Percentiles rank a stretch among this genome's conserved stretches.
These are phyloP conservation scores for Arxiozyma slooffiae DNA, from an alignment of 1,139 yeast species.

Conservation along the genomic window DNA sequence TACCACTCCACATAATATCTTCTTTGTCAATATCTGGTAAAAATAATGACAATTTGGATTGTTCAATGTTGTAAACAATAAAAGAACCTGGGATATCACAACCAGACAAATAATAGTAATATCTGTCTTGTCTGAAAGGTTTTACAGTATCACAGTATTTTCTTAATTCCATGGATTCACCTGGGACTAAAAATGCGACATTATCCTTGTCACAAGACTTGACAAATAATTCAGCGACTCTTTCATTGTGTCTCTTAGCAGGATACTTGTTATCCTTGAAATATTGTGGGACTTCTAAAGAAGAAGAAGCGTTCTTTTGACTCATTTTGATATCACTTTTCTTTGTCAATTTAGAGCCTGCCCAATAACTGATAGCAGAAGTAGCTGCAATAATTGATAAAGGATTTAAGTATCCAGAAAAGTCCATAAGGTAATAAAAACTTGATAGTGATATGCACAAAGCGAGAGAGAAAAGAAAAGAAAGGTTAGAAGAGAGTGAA, in stretches of 20 bases:
- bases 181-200: slow-evolving; percentile 49
- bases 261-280: slow-evolving; percentile 44
- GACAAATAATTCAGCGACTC: slow-evolving; percentile 5
- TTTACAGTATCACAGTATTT: slow-evolving; percentile 74
- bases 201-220: not conserved
- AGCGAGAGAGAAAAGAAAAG: not conserved
- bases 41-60: slow-evolving; percentile 57
- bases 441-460: not conserved
- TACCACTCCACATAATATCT: slow-evolving; percentile 94
- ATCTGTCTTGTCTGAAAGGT: slow-evolving; percentile 80
- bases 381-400: slow-evolving; percentile 1
- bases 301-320: slow-evolving; percentile 4
- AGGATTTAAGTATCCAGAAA: not conserved
- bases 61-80: slow-evolving; percentile 46
- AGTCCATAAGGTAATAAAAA: not conserved
- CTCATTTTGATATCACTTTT: slow-evolving; percentile 9
- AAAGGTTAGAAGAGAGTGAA: not conserved
- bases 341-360: not conserved
- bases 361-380: slow-evolving; percentile 1
- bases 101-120: slow-evolving; percentile 83
- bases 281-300: slow-evolving; percentile 3
- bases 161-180: slow-evolving; percentile 51
- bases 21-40: slow-evolving; percentile 78
- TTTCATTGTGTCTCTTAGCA: slow-evolving; percentile 57
- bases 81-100: slow-evolving; percentile 71